Evolutionary conservation across 2,329 filamentous ascomycete genomes (phyloP).

Genomic region (Mariannaea sp.): DNA sequence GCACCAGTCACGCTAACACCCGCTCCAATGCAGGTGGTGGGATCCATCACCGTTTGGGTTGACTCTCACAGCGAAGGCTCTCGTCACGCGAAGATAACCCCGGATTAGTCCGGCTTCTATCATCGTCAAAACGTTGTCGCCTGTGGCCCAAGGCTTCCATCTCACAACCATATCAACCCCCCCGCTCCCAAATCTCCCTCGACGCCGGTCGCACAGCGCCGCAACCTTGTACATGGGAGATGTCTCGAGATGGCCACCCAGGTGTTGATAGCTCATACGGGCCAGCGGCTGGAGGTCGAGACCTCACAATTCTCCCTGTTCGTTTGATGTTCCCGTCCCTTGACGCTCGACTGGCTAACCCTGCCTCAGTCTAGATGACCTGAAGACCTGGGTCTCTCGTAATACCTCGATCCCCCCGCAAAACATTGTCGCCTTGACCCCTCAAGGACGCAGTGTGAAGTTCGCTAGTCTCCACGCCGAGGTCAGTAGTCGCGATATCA

Average conservation of each 20-base stretch:
- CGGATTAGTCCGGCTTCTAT: conserved; percentile 12
- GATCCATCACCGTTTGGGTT: conserved; percentile 22
- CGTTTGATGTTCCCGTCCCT: conserved; percentile 11
- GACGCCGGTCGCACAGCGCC: conserved; percentile 34
- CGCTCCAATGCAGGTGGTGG: conserved; percentile 34
- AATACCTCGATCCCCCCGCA: conserved; percentile 74
- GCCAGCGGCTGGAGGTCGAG: conserved; percentile 82
- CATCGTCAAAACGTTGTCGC: conserved; percentile 21
- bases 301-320: conserved; percentile 75
- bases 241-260: conserved; percentile 80
- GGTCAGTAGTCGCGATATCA: conserved; percentile 52
- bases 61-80: conserved; percentile 20
- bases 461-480: conserved; percentile 79
- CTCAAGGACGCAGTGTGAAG: conserved; percentile 82
- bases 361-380: conserved; percentile 72
- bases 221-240: conserved; percentile 45
- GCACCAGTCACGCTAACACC: conserved; percentile 40
- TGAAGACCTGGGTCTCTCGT: conserved; percentile 79
- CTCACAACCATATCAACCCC: conserved; percentile 18
- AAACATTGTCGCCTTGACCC: conserved; percentile 86
- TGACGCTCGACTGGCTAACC: conserved; percentile 19
- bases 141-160: conserved; percentile 21
- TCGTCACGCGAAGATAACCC: conserved; percentile 36
- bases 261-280: conserved; percentile 91
- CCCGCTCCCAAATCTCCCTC: conserved; percentile 10